phyloP scores from a whole-genome alignment of 345 rosid species.

The Corchorus capsularis region DNA sequence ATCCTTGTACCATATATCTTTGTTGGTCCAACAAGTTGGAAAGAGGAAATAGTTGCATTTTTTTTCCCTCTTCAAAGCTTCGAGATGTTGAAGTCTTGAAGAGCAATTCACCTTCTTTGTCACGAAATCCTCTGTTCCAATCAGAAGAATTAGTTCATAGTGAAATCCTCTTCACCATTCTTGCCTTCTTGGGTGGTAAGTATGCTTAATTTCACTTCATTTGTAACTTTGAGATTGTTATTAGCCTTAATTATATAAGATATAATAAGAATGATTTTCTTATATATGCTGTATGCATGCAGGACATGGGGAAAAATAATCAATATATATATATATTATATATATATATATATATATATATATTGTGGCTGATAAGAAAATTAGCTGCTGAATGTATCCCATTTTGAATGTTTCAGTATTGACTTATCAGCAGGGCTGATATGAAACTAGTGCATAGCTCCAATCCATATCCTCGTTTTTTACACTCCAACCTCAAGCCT shows the following conservation, averaged over 20 bases:
- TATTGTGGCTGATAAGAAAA: too few relatives aligned
- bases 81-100: background rate
- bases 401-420: too few relatives aligned
- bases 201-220: background rate
- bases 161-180: constrained; percentile 46
- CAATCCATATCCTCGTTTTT: too few relatives aligned
- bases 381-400: too few relatives aligned
- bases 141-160: background rate
- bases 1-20: background rate
- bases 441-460: background rate
- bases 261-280: background rate
- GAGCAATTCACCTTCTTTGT: background rate
- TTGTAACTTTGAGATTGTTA: background rate
- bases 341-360: too few relatives aligned
- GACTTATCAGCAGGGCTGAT: background rate
- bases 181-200: constrained; percentile 73
- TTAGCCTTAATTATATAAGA: background rate
- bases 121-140: background rate
- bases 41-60: background rate
- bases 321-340: too few relatives aligned
- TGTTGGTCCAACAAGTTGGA: background rate
- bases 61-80: background rate
- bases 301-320: constrained; percentile 71
- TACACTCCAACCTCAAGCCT: background rate
- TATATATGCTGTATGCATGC: background rate